Evolutionary conservation across 768 basidiomycete species (phyloP).

Genomic region (Pulveroboletus sp.): DNA sequence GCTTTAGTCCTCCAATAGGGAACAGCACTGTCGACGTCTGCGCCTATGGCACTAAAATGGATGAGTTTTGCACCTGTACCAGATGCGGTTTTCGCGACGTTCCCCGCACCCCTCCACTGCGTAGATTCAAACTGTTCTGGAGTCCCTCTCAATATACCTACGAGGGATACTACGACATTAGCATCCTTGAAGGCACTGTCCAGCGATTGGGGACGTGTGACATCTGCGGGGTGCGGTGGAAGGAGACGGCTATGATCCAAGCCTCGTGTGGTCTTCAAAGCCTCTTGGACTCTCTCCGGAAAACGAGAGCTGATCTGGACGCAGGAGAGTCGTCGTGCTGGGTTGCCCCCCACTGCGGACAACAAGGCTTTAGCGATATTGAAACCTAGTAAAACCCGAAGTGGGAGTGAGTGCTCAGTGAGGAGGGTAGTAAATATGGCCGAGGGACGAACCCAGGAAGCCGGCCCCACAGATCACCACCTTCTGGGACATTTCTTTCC

Average conservation of each 20-base stretch:
- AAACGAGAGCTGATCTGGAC: conserved; percentile 60
- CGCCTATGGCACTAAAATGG: conserved; percentile 73
- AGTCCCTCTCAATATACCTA: conserved; percentile 61
- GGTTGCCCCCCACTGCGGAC: conserved; percentile 19
- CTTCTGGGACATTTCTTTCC: conserved; percentile 29
- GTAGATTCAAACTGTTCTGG: conserved; percentile 52
- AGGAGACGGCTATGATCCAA: conserved; percentile 35
- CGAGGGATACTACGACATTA: conserved; percentile 58
- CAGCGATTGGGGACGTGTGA: conserved; percentile 47
- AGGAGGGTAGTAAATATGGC: conserved; percentile 1
- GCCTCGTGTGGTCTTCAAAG: conserved; percentile 27
- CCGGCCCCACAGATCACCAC: conserved; percentile 53
- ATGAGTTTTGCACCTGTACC: conserved; percentile 43
- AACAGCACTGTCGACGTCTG: conserved; percentile 51
- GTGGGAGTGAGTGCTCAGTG: not conserved
- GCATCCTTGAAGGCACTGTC: conserved; percentile 49
- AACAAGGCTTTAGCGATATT: conserved; percentile 56
- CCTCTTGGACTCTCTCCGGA: conserved; percentile 40
- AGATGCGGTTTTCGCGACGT: conserved; percentile 54
- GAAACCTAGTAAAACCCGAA: conserved; percentile 38
- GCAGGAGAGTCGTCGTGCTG: conserved; percentile 5
- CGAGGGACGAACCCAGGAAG: conserved; percentile 50
- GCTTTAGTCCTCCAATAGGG: conserved; percentile 62
- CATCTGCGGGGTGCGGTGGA: conserved; percentile 45
- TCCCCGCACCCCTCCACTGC: conserved; percentile 62